Base-by-base conservation (phyloP, 768 basidiomycete genomes). In the Cubamyces sp. region DNA sequence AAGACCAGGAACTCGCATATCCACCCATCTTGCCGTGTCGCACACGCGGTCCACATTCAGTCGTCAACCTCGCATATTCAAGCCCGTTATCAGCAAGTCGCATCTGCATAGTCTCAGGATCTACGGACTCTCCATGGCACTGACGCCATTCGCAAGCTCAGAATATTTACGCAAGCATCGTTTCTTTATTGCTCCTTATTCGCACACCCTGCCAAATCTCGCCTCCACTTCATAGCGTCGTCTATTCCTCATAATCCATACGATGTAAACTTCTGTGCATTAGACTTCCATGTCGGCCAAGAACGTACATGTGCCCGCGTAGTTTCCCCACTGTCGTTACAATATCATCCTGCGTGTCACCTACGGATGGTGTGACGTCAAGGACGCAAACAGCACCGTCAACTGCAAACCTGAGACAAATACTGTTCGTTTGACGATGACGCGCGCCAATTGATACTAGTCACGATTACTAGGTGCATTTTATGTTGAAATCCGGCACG, bases 161-260 rank as follows among this genome's bases (percentile, higher is more conserved):
- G 16, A n/a, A 43, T 55, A 68, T 68, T 63, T 65, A 68, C 49
- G 41, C 54, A 47, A 49, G 61, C 61, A 65, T 46, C 21, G 45
- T 67, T 62, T 68, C 57, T 65, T 68, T 68, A 68, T 68, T 68
- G 66, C 66, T 65, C 64, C 64, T 68, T 65, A 62, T 63, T 62
- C 57, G 23, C 49, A 34, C 34, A 58, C 42, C 37, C 52, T 64
- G 30, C 54, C 43, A 23, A 39, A 49, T 25, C 34, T 64, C 53
- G 43, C 37, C 57, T 55, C 46, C 50, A 21, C 28, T 28, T 26
- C 50, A 51, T 40, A 15, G 45, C 18, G 37, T 12, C 25, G 12
- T 37, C 47, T 43, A 8, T 18, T 42, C 42, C 34, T 4, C 42
- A 3, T 45, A 43, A 23, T 6, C 28, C 5, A 19, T 47, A 39